phyloP scores from a whole-genome alignment of 768 basidiomycete species.

The Tylopilus subfusipes region DNA sequence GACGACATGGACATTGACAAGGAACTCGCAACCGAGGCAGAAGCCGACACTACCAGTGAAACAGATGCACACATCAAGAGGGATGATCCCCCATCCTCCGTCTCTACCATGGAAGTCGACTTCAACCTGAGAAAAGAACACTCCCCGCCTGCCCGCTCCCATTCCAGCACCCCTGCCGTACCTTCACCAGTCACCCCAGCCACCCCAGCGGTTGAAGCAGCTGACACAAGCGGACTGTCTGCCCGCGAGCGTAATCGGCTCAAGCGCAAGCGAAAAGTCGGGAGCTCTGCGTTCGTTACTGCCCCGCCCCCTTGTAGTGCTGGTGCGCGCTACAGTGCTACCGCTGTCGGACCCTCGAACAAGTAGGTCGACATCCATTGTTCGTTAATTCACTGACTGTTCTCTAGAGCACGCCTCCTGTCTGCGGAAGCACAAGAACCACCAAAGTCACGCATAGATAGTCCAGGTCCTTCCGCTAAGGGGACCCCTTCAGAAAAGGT shows the following conservation, averaged over 20 bases:
- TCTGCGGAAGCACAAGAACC: conserved; percentile 53
- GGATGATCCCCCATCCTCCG: conserved; percentile 34
- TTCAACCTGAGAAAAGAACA: conserved; percentile 39
- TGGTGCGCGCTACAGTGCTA: conserved; percentile 59
- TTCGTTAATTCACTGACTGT: conserved; percentile 2
- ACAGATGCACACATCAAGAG: conserved; percentile 37
- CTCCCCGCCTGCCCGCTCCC: conserved; percentile 40
- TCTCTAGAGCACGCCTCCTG: conserved; percentile 67
- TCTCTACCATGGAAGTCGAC: conserved; percentile 47
- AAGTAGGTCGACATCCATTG: conserved; percentile 41
- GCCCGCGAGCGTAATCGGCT: conserved; percentile 91
- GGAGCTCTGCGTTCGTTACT: conserved; percentile 78
- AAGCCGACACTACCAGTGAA: conserved; percentile 44
- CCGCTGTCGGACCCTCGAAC: conserved; percentile 54
- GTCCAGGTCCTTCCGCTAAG: conserved; percentile 45
- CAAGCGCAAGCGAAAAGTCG: conserved; percentile 91
- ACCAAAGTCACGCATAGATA: conserved; percentile 53
- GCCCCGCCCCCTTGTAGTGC: conserved; percentile 58
- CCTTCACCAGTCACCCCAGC: conserved; percentile 48
- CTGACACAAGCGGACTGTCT: conserved; percentile 61
- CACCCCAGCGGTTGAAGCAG: conserved; percentile 35
- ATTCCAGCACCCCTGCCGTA: conserved; percentile 42
- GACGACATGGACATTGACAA: conserved; percentile 87
- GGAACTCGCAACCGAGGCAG: conserved; percentile 63
- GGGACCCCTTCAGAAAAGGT: conserved; percentile 55